A percentile compares a stretch with the other conserved stretches of the same genome.
Conservation (phyloP, 768 basidiomycete species). For the Leccinum olivaceopallidum region DNA sequence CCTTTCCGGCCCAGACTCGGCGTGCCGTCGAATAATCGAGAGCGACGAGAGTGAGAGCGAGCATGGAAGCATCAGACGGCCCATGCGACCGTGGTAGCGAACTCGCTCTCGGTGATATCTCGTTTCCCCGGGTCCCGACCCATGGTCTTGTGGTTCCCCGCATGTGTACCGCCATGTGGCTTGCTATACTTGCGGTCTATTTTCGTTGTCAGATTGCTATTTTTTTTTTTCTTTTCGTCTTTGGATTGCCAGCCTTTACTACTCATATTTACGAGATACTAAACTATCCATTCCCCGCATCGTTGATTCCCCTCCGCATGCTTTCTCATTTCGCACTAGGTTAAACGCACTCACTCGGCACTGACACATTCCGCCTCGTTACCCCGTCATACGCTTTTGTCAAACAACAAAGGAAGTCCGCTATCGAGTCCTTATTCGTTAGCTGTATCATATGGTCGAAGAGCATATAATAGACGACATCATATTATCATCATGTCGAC, state of each 20-base stretch:
- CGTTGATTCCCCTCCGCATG: slow-evolving; percentile 21
- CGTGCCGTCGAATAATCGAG: slow-evolving; percentile 28
- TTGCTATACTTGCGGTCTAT: not conserved
- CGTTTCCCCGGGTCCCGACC: not conserved
- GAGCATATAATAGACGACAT: slow-evolving; percentile 21
- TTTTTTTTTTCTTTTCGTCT: not conserved
- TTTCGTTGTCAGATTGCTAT: not conserved
- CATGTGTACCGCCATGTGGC: slow-evolving; percentile 3
- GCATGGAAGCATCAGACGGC: slow-evolving; percentile 30
- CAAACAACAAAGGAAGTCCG: slow-evolving; percentile 8
- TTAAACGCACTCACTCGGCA: slow-evolving; percentile 4
- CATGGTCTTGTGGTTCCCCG: not conserved
- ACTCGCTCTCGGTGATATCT: not conserved
- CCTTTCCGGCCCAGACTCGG: slow-evolving; percentile 27
- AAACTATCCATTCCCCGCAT: slow-evolving; percentile 18
- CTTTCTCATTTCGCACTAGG: slow-evolving; percentile 11
- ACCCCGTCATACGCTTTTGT: not conserved
- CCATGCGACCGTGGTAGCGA: slow-evolving; percentile 49
- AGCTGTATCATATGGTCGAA: slow-evolving; percentile 17
- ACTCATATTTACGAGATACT: slow-evolving; percentile 4
- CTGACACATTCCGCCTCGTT: not conserved
- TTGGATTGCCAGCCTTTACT: slow-evolving; percentile 14
- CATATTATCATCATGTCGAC: not conserved
- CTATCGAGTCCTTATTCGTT: slow-evolving; percentile 1
- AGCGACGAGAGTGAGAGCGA: slow-evolving; percentile 42